Evolutionary conservation across 805 yeast species (phyloP), one percentile per base, ranked within the genome.

Genomic region (Ogataea pilisensis): DNA sequence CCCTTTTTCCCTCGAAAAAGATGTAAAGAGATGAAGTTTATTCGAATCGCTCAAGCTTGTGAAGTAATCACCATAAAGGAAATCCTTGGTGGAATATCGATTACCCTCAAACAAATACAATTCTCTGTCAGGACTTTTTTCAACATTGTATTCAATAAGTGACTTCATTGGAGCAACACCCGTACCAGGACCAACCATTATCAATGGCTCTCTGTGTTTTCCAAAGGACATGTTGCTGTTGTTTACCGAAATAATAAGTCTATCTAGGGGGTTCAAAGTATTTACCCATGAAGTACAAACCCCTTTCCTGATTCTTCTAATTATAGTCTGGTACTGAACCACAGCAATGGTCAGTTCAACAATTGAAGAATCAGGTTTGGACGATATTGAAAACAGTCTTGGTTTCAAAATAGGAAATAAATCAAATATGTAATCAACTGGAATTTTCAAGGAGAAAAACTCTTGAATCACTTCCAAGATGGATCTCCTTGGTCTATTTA

Each of bases 111-210:
- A 86, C 21, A 91, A 60, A 32, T 72, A 64, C 31, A 83, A 54
- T 1, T 61, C 58, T 21, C 65, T 66, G 1, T 50, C 51, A 22
- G 37, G 31, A 5, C 38, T 21, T 31, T 43, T 41, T 0, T 46
- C 28, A 16, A 60, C 43, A 3, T 60, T 51, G 1, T 68, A 53
- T 32, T 76, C 76, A 12, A 91, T 71, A 31, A 90, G 54, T 1
- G 86, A 74, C 53, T 87, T 76, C 74, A 91, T 79, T 2, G 99
- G 99, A 0, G 99, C 99, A 9, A 93, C 70, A 2, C 99, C 99
- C 0, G 98, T 95, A 3, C 99, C 99, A 0, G 99, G 95, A 2
- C 91, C 83, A 4, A 91, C 72, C 75, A 91, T 68, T 3, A 93
- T 64, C 20, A 85, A 63, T 0, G 95, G 85, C 2, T 43, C 30